These are phyloP conservation scores for Ceratobasidium theobromae DNA, from an alignment of 1,284 basidiomycete species.

Conservation along the genomic window DNA sequence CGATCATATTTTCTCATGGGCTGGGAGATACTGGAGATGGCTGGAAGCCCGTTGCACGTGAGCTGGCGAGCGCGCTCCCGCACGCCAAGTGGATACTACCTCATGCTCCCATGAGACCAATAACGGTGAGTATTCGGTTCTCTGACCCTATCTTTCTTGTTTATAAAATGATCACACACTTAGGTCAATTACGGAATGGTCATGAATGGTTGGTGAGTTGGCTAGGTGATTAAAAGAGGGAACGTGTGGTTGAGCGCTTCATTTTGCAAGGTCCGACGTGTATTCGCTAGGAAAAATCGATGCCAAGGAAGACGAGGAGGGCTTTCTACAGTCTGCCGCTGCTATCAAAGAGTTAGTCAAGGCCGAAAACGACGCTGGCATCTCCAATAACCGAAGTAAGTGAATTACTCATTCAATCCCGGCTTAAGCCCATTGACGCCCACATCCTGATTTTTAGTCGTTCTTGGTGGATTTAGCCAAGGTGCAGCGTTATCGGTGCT, in stretches of 20 bases:
- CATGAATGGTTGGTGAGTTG: slow-evolving; percentile 69
- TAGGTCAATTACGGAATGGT: slow-evolving; percentile 65
- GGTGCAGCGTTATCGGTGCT: slow-evolving; percentile 74
- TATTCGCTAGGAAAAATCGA: slow-evolving; percentile 63
- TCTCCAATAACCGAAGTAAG: slow-evolving; percentile 50
- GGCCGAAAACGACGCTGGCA: slow-evolving; percentile 71
- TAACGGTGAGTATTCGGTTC: slow-evolving; percentile 41
- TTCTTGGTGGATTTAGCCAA: slow-evolving; percentile 88
- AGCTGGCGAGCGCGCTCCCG: slow-evolving; percentile 54
- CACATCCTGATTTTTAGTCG: slow-evolving; percentile 47
- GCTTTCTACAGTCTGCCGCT: slow-evolving; percentile 67
- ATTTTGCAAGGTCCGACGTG: slow-evolving; percentile 22
- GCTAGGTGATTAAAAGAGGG: slow-evolving; percentile 31
- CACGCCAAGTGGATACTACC: slow-evolving; percentile 85
- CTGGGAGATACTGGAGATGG: slow-evolving; percentile 74
- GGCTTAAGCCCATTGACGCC: slow-evolving; percentile 11
- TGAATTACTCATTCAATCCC: slow-evolving; percentile 13
- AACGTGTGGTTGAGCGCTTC: neutral
- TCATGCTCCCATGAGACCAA: slow-evolving; percentile 60
- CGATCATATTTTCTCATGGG: slow-evolving; percentile 50
- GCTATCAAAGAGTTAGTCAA: slow-evolving; percentile 70
- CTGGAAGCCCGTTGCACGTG: slow-evolving; percentile 75
- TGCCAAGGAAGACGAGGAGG: slow-evolving; percentile 65
- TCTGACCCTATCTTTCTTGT: neutral
- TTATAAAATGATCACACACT: slow-evolving; percentile 52